Evolutionary conservation across 129 eudicot genomes (phyloP).

Genomic region (Escallonia herrerae): DNA sequence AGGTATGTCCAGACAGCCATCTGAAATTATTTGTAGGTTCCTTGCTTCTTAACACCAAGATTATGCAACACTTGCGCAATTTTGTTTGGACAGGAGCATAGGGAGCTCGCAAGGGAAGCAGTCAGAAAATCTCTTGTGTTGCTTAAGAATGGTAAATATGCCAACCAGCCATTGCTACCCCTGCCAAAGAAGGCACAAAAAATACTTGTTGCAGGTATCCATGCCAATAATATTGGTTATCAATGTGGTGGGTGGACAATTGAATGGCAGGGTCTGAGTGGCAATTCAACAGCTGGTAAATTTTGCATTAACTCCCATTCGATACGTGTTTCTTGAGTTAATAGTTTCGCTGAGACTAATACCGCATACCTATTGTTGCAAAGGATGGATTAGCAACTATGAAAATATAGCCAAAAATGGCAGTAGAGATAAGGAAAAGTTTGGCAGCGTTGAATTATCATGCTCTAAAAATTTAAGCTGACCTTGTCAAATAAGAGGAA

Average conservation of each 20-base stretch:
- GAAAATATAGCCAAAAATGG: too few relatives aligned
- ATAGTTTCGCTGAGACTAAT: neutral
- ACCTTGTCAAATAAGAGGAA: too few relatives aligned
- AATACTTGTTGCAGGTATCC: conserved; percentile 76
- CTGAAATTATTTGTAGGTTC: neutral
- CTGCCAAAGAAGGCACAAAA: conserved; percentile 59
- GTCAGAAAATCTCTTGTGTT: conserved; percentile 79
- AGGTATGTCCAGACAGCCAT: conserved; percentile 14
- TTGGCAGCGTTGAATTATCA: neutral
- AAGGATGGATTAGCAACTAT: neutral
- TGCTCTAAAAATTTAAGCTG: neutral
- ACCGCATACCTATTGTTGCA: neutral
- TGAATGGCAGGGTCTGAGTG: conserved; percentile 76
- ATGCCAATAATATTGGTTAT: conserved; percentile 71
- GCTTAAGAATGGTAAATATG: conserved; percentile 60
- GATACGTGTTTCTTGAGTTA: neutral
- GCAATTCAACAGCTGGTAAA: conserved; percentile 64
- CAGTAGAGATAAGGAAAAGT: neutral
- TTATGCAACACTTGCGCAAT: neutral
- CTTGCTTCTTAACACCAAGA: too few relatives aligned
- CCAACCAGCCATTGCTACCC: conserved; percentile 50
- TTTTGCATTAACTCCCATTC: neutral
- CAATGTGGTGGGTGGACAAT: conserved; percentile 96
- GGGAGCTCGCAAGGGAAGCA: conserved; percentile 81
- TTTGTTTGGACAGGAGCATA: conserved; percentile 41